Evolutionary conservation across 1,284 basidiomycete genomes (phyloP).

Genomic region (Pseudozyma pruni): DNA sequence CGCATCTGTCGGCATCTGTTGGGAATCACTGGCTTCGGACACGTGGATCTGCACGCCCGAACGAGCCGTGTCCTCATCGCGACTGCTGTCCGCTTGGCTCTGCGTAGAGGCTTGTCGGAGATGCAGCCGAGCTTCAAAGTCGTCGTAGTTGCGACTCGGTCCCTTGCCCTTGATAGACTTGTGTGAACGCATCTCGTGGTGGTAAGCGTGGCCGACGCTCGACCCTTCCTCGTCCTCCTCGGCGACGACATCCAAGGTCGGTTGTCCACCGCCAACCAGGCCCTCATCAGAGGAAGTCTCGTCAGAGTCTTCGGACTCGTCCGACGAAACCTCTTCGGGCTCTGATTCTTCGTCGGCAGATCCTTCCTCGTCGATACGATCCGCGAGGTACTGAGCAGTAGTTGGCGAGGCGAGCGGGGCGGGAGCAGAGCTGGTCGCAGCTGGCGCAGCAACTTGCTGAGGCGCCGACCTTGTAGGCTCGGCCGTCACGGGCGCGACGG

Average conservation of each 20-base stretch:
- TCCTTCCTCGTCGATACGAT: slow-evolving; percentile 33
- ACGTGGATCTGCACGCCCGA: slow-evolving; percentile 31
- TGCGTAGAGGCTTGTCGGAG: slow-evolving; percentile 29
- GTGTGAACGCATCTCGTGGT: slow-evolving; percentile 52
- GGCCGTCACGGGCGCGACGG: neutral
- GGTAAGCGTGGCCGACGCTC: slow-evolving; percentile 35
- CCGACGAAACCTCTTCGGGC: slow-evolving; percentile 20
- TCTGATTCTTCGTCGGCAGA: slow-evolving; percentile 13
- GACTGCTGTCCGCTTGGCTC: slow-evolving; percentile 6
- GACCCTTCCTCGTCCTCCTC: slow-evolving; percentile 59
- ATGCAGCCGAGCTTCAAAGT: slow-evolving; percentile 31
- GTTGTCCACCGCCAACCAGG: slow-evolving; percentile 24
- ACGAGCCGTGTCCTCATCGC: slow-evolving; percentile 6
- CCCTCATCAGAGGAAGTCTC: slow-evolving; percentile 37
- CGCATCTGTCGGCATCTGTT: neutral
- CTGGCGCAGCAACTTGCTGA: neutral
- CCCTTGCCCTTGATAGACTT: slow-evolving; percentile 31
- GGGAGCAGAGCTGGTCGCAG: neutral
- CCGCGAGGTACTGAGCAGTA: slow-evolving; percentile 32
- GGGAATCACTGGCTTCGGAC: slow-evolving; percentile 7
- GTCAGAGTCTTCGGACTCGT: slow-evolving; percentile 27
- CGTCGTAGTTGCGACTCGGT: slow-evolving; percentile 26
- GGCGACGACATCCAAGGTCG: slow-evolving; percentile 47
- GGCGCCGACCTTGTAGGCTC: neutral
- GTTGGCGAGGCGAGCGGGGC: slow-evolving; percentile 10